phyloP scores from a whole-genome alignment of 139 green algal genomes.

The Coccomyxa sp. region DNA sequence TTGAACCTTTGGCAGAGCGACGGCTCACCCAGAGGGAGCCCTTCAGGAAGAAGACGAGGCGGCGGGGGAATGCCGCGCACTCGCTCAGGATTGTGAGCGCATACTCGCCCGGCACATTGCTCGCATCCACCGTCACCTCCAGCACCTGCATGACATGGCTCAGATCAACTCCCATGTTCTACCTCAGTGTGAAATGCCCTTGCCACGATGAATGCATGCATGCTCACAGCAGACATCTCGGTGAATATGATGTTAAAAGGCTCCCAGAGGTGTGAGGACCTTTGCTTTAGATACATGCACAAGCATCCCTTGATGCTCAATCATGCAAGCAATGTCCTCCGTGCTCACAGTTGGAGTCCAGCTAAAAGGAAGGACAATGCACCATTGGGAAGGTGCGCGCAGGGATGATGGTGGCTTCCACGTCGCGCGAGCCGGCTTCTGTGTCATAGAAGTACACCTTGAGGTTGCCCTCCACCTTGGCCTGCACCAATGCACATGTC shows the following conservation, averaged over 20 bases:
- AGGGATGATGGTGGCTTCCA: constrained; percentile 22
- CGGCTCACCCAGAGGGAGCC: constrained; percentile 41
- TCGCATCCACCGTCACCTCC: constrained; percentile 51
- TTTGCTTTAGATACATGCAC: no score
- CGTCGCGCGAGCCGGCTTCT: constrained; percentile 33
- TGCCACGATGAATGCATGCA: no score
- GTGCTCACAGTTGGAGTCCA: no score
- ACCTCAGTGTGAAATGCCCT: not conserved
- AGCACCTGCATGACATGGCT: constrained; percentile 22
- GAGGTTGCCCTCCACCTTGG: constrained; percentile 40
- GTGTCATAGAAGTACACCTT: constrained; percentile 64
- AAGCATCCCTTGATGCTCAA: no score
- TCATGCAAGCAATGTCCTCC: no score
- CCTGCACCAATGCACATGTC: constrained; percentile 15
- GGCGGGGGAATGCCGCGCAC: constrained; percentile 65
- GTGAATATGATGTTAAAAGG: no score
- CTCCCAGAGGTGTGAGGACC: no score
- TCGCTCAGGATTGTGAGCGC: constrained; percentile 59
- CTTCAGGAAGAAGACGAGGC: constrained; percentile 77
- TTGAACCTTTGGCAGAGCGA: not conserved
- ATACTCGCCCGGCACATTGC: constrained; percentile 57
- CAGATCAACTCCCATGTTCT: not conserved
- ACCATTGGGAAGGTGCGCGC: not conserved
- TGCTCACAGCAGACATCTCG: not conserved
- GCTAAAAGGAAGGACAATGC: no score